These are phyloP conservation scores for Epichloe glyceriae DNA, from an alignment of 2,329 filamentous ascomycete species.

Conservation along the genomic window DNA sequence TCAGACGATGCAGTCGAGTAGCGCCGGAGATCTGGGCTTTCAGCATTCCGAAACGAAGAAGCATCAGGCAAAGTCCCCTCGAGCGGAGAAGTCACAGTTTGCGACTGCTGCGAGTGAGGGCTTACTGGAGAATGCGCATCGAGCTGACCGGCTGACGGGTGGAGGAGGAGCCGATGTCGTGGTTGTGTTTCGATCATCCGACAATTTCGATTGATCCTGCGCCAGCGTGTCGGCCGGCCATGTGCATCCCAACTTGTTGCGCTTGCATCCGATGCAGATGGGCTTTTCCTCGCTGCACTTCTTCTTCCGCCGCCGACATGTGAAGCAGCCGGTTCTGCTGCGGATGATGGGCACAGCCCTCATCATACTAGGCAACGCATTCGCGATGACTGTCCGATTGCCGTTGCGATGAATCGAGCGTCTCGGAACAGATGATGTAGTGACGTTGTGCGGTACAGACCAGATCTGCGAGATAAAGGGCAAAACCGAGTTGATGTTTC, in stretches of 20 bases:
- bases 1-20: neutral
- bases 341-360: constrained; percentile 22
- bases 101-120: neutral
- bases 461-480: too few species aligned
- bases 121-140: too few species aligned
- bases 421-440: too few species aligned
- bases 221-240: constrained; percentile 24
- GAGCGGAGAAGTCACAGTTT: neutral
- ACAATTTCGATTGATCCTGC: neutral
- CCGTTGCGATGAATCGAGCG: too few species aligned
- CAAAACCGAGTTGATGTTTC: too few species aligned
- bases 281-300: constrained; percentile 41
- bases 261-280: constrained; percentile 38
- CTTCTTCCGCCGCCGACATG: constrained; percentile 39
- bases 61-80: neutral
- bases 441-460: too few species aligned
- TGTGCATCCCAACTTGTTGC: constrained; percentile 38
- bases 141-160: neutral
- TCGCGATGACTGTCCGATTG: neutral
- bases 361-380: constrained; percentile 9
- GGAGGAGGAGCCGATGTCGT: neutral
- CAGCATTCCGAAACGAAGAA: neutral
- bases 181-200: neutral
- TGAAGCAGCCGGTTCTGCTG: constrained; percentile 31
- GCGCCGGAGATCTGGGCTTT: neutral